phyloP scores from a whole-genome alignment of 1,139 yeast species.

The Meyerozyma guilliermondii region DNA sequence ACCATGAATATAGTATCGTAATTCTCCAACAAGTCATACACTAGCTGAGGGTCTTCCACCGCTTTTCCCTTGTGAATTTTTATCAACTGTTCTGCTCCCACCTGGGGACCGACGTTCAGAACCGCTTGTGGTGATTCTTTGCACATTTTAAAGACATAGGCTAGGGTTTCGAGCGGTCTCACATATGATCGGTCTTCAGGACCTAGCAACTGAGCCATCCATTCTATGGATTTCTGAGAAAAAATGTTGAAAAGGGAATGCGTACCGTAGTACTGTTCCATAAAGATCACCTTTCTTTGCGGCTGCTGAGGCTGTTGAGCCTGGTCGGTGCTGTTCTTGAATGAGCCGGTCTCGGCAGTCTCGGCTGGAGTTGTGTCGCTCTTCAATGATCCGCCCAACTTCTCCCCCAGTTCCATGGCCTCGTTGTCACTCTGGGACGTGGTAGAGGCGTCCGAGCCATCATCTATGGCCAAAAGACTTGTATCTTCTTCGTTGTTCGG shows the following conservation, averaged over 20 bases:
- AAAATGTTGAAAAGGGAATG: conserved; percentile 37
- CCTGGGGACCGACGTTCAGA: not conserved
- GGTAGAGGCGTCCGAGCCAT: not conserved
- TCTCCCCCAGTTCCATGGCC: not conserved
- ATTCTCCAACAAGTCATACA: conserved; percentile 6
- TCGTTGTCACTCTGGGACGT: not conserved
- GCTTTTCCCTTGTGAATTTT: conserved; percentile 5
- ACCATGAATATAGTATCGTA: conserved; percentile 6
- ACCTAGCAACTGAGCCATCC: conserved; percentile 27
- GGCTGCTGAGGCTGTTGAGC: not conserved
- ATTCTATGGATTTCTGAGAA: conserved; percentile 30
- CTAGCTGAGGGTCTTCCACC: conserved; percentile 4
- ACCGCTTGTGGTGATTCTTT: conserved; percentile 1
- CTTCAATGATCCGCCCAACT: not conserved
- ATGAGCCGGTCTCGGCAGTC: no score
- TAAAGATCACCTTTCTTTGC: not conserved
- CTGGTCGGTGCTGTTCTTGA: not conserved
- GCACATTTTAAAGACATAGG: not conserved
- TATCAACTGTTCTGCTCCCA: conserved; percentile 3
- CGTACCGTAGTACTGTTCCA: conserved; percentile 25
- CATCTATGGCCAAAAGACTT: not conserved
- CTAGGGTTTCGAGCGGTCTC: conserved; percentile 13
- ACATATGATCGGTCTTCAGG: conserved; percentile 17
- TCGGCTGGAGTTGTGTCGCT: not conserved
- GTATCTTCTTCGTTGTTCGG: not conserved